Evolutionary conservation across 2,329 filamentous ascomycete genomes (phyloP).

Genomic region (Penicillium decumbens): DNA sequence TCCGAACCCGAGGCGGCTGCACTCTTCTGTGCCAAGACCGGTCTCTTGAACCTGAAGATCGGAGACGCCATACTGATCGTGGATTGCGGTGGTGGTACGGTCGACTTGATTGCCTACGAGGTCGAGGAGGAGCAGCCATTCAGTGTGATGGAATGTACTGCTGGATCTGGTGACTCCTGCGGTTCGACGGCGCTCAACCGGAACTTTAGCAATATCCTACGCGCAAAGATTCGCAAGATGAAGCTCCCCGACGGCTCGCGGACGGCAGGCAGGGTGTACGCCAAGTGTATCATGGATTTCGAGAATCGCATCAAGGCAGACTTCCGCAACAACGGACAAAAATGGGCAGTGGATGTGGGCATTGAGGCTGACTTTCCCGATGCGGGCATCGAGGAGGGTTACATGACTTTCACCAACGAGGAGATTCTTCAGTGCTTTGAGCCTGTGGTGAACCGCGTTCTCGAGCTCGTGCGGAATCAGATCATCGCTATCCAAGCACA

Average conservation of each 20-base stretch:
- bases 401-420: constrained; percentile 99
- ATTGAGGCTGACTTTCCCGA: constrained; percentile 98
- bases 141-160: constrained; percentile 93
- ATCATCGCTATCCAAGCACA: constrained; percentile 99
- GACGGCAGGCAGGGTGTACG: constrained; percentile 96
- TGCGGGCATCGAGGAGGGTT: constrained; percentile 95
- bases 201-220: constrained; percentile 96
- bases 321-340: constrained; percentile 98
- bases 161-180: constrained; percentile 94
- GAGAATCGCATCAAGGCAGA: constrained; percentile 99
- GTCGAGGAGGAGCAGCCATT: constrained; percentile 97
- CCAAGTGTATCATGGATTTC: constrained; percentile 99
- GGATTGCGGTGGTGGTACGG: constrained; percentile 95
- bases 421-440: constrained; percentile 99
- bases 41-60: constrained; percentile 92
- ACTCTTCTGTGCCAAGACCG: constrained; percentile 96
- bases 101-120: constrained; percentile 98
- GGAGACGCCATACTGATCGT: constrained; percentile 97
- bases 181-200: constrained; percentile 97
- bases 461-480: constrained; percentile 94
- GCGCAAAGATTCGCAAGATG: constrained; percentile 98
- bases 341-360: constrained; percentile 97
- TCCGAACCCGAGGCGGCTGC: constrained; percentile 96
- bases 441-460: constrained; percentile 92
- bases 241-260: constrained; percentile 95